These are phyloP conservation scores for Cladophialophora chaetospira DNA, from an alignment of 2,329 filamentous ascomycete genomes.

Conservation along the genomic window DNA sequence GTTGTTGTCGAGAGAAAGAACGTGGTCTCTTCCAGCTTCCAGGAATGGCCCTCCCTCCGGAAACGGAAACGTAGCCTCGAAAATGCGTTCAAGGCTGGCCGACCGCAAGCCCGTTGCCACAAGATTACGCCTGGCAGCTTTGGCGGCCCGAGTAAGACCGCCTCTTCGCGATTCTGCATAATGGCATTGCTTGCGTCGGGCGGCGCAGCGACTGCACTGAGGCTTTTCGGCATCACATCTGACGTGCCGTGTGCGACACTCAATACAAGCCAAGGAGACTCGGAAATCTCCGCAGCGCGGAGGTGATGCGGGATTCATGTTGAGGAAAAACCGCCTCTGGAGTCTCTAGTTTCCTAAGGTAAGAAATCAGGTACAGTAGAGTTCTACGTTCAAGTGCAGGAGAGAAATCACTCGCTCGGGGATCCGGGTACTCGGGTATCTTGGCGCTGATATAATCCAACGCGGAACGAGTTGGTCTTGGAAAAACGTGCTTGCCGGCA, in stretches of 20 bases:
- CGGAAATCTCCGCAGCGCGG: neutral
- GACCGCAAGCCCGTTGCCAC: conserved; percentile 23
- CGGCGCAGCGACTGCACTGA: conserved; percentile 46
- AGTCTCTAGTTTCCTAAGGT: neutral
- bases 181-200: conserved; percentile 48
- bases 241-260: conserved; percentile 45
- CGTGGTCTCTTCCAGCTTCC: neutral
- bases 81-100: conserved; percentile 4
- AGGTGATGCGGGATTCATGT: neutral
- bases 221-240: conserved; percentile 52
- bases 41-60: neutral
- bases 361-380: neutral
- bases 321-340: no score
- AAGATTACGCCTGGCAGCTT: conserved; percentile 30
- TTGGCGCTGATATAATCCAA: neutral
- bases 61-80: neutral
- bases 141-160: conserved; percentile 22
- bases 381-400: no score
- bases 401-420: no score
- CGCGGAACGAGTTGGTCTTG: neutral
- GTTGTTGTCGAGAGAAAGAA: neutral
- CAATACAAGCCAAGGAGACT: conserved; percentile 33
- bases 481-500: neutral
- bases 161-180: conserved; percentile 54
- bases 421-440: neutral